Evolutionary conservation across 1,284 basidiomycete species (phyloP).

Genomic region (Pyrrhoderma lamaoense): DNA sequence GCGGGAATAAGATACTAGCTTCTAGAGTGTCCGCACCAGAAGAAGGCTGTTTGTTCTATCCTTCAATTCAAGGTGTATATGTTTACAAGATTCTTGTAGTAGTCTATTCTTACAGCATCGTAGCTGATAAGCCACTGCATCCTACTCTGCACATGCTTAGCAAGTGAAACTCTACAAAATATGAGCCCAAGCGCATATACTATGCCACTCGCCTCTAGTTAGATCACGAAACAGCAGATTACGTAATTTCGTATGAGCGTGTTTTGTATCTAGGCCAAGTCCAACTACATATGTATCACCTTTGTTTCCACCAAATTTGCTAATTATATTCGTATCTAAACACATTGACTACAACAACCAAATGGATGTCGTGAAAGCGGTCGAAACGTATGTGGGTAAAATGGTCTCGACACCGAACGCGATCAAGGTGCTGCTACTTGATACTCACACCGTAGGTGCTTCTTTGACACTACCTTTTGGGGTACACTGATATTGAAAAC

Average conservation of each 20-base stretch:
- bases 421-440: slow-evolving; percentile 98
- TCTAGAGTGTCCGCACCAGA: no score
- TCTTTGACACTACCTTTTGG: background rate
- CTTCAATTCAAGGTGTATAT: no score
- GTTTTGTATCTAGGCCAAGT: background rate
- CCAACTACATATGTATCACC: background rate
- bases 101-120: no score
- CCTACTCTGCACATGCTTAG: no score
- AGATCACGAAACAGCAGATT: no score
- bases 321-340: background rate
- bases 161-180: no score
- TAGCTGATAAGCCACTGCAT: no score
- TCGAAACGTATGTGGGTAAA: slow-evolving; percentile 90
- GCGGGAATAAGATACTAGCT: no score
- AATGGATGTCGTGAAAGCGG: slow-evolving; percentile 95
- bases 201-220: no score
- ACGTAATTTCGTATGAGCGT: background rate
- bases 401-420: slow-evolving; percentile 80
- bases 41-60: no score
- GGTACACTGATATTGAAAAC: slow-evolving; percentile 1
- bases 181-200: no score
- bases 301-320: background rate
- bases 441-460: slow-evolving; percentile 80
- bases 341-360: background rate
- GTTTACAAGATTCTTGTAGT: no score